Percentiles rank a stretch among this genome's conserved stretches.
These are phyloP conservation scores for Bauhinia variegata DNA, from an alignment of 306 rosid species.

Conservation along the genomic window DNA sequence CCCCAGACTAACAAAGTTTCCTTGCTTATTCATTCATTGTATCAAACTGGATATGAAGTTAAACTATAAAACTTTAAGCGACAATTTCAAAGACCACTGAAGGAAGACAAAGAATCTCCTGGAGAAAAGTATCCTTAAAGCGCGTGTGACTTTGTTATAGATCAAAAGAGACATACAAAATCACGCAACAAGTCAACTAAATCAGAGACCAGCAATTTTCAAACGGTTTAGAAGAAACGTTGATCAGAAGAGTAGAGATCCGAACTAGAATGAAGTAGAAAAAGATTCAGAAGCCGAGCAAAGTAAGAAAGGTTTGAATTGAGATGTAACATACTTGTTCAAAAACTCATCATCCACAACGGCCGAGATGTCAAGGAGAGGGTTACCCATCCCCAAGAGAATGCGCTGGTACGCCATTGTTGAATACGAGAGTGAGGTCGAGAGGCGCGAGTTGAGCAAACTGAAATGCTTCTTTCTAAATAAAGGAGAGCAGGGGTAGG, in stretches of 20 bases:
- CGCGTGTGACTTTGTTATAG: too few relatives aligned
- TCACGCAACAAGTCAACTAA: too few relatives aligned
- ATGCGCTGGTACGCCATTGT: constrained; percentile 68
- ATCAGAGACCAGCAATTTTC: too few relatives aligned
- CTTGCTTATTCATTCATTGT: too few relatives aligned
- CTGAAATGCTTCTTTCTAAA: background rate
- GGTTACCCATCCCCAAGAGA: constrained; percentile 92
- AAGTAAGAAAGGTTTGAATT: background rate
- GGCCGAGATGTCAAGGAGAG: constrained; percentile 86
- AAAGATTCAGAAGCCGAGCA: background rate
- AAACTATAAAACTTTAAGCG: too few relatives aligned
- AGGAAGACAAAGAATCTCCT: too few relatives aligned
- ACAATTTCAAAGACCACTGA: too few relatives aligned
- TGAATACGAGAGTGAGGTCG: background rate
- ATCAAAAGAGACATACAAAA: too few relatives aligned
- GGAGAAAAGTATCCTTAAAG: too few relatives aligned
- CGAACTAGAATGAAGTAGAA: background rate
- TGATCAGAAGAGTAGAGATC: background rate
- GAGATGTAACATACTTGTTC: constrained; percentile 47
- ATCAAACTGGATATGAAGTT: too few relatives aligned
- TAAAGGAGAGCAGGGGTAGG: background rate
- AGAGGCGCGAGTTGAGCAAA: background rate
- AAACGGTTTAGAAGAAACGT: too few relatives aligned
- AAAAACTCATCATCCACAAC: constrained; percentile 70
- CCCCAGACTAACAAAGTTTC: too few relatives aligned